Evolutionary conservation across 306 rosid species (phyloP), one percentile per base, ranked within the genome.

Genomic region (Sechiopsis laciniata): DNA sequence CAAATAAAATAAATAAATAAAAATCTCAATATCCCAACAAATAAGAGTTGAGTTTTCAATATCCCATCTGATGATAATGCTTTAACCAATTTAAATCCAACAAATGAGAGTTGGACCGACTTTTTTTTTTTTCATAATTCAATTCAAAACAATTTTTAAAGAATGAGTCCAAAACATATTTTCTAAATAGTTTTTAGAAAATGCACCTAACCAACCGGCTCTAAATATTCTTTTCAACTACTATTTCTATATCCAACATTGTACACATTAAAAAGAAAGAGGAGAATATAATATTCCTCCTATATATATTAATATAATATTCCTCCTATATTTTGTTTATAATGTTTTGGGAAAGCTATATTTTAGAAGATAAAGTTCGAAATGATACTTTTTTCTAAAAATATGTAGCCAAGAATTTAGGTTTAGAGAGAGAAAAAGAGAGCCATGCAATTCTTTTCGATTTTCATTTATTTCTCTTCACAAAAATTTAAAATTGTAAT

Each of bases 381-480:
- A 68, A 46, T 68, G 20, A 68, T 68, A 46, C 48, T 68, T 68
- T 68, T 48, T 45, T 48, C 29, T 68, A 0, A 46, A 68, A 20
- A 21, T 12, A 68, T 45, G 19, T 7, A 65, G 11, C 20, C 51
- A 40, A 42, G 22, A 2, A n/a, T 3, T 69, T 22, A 69, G 65
- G 73, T 74, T 50, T 74, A 29, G 59, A 45, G 75, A 72, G 51
- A 77, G 9, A 22, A 13, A 59, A 11, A 73, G 46, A 72, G 32
- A 19, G 37, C 51, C 59, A 67, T 50, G 57, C 7, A 12, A 74
- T 46, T 40, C 10, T 67, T 42, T 40, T 14, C 46, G 26, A 48
- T 14, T 53, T 63, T 45, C 51, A 71, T 64, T 55, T 42, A 21
- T 62, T 45, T 53, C 37, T 71, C 61, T 70, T 73, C 48, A 5